phyloP scores from a whole-genome alignment of 2,329 filamentous ascomycete species.

The Cercospora sp. region DNA sequence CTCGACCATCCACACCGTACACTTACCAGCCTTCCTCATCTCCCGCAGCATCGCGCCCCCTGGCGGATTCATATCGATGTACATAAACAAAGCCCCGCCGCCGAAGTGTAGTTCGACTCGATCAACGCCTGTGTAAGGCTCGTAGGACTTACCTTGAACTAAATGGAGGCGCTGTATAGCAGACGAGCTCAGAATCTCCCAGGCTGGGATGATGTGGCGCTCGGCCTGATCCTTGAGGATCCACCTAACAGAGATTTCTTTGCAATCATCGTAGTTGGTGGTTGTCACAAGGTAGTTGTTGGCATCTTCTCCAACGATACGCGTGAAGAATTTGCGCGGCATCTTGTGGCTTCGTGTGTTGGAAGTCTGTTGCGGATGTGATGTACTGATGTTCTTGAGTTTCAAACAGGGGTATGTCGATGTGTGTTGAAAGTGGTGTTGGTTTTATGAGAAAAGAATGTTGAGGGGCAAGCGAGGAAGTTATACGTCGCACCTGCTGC shows the following conservation, averaged over 20 bases:
- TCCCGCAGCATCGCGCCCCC: background rate
- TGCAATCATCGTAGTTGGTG: background rate
- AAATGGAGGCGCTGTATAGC: background rate
- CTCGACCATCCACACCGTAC: background rate
- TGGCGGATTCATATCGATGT: slow-evolving; percentile 6
- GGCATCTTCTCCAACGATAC: background rate
- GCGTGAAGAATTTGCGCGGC: background rate
- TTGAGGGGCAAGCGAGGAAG: background rate
- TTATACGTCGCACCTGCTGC: background rate
- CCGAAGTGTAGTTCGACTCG: slow-evolving; percentile 1
- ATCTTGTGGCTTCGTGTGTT: background rate
- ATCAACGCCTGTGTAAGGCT: background rate
- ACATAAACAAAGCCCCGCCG: background rate
- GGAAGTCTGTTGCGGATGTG: background rate
- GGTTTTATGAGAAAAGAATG: background rate
- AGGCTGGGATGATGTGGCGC: background rate
- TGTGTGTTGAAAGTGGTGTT: background rate
- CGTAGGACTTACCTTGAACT: background rate
- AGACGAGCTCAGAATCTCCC: background rate
- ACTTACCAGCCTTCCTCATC: background rate
- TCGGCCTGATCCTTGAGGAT: background rate
- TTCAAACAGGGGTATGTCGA: background rate
- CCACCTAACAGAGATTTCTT: background rate
- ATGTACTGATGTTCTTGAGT: background rate
- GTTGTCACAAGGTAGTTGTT: background rate